Evolutionary conservation across 2,329 filamentous ascomycete genomes (phyloP).

Genomic region (Ceratocystis cubensis): DNA sequence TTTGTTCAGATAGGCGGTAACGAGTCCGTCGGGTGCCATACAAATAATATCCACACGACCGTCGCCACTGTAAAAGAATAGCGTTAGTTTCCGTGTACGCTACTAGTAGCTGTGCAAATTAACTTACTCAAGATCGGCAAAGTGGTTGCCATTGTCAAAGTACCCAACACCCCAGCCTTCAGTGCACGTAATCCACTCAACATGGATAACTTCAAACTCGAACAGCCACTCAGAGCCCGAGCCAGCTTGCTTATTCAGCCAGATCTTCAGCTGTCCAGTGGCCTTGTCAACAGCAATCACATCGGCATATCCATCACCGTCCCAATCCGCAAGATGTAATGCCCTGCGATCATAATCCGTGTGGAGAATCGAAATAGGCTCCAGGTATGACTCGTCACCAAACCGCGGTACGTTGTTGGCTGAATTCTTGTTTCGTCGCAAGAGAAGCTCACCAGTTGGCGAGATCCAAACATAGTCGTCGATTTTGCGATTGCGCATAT

Average conservation of each 20-base stretch:
- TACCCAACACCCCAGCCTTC: slow-evolving; percentile 25
- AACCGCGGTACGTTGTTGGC: background rate
- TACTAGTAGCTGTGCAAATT: too few relatives aligned
- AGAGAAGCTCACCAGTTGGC: slow-evolving; percentile 17
- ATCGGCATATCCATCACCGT: slow-evolving; percentile 30
- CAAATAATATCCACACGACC: slow-evolving; percentile 28
- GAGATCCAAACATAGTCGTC: slow-evolving; percentile 24
- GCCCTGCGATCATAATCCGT: slow-evolving; percentile 24
- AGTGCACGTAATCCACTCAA: slow-evolving; percentile 21
- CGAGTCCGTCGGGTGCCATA: slow-evolving; percentile 26
- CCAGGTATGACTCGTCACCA: background rate
- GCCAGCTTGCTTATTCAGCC: slow-evolving; percentile 20
- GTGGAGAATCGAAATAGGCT: slow-evolving; percentile 9
- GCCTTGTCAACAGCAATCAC: slow-evolving; percentile 20
- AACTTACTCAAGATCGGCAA: slow-evolving; percentile 27
- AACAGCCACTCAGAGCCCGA: slow-evolving; percentile 8
- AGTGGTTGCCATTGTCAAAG: slow-evolving; percentile 26
- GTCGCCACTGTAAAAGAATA: slow-evolving; percentile 22
- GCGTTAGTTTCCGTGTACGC: slow-evolving; percentile 7
- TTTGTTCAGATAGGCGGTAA: slow-evolving; percentile 24
- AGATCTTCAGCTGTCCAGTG: slow-evolving; percentile 16
- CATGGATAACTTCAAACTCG: slow-evolving; percentile 18
- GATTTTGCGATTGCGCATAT: slow-evolving; percentile 18
- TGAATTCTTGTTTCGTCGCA: slow-evolving; percentile 16
- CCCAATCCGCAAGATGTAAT: slow-evolving; percentile 30